Base-by-base conservation (phyloP, 129 eudicot genomes). In the Rutidosis leptorrhynchoides region DNA sequence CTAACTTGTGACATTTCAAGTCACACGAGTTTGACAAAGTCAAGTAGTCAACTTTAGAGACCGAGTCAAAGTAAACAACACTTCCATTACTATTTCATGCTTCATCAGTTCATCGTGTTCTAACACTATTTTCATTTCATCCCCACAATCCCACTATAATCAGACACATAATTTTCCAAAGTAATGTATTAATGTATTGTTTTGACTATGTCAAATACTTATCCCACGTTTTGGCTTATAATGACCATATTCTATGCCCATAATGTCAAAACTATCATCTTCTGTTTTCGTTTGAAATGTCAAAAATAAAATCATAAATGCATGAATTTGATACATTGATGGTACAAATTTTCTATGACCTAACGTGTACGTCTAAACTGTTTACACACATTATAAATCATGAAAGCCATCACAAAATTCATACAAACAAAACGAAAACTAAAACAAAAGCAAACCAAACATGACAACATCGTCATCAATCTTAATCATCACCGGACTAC, bases 401-500 rank as follows among this genome's bases (percentile, higher is more conserved):
- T n/a, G n/a, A n/a, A n/a, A n/a, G n/a, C n/a, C n/a, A n/a, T n/a
- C n/a, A n/a, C n/a, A n/a, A n/a, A n/a, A n/a, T n/a, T n/a, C n/a
- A n/a, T n/a, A n/a, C n/a, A n/a, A n/a, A n/a, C n/a, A n/a, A n/a
- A n/a, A n/a, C n/a, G n/a, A n/a, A n/a, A 33, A 33, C 35, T 15
- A 37, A 10, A 22, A 71, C 51, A 64, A 58, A 12, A 69, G n/a
- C 57, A 63, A 26, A 54, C 65, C 24, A 73, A 46, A 57, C 58
- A 64, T 15, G 78, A 73, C 55, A 8, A 73, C 72, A 0, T 64
- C 17, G 15, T n/a, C 48, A 54, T 14, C 12, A 21, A 17, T 73
- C 65, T 40, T 40, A 5, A 54, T 64, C 25, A 2, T 73, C 22
- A 3, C 25, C 21, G 72, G 58, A 42, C 24, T 73, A 64, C 48